These are phyloP conservation scores for Camellia japonica DNA, from an alignment of 148 eudicot species.

Conservation along the genomic window DNA sequence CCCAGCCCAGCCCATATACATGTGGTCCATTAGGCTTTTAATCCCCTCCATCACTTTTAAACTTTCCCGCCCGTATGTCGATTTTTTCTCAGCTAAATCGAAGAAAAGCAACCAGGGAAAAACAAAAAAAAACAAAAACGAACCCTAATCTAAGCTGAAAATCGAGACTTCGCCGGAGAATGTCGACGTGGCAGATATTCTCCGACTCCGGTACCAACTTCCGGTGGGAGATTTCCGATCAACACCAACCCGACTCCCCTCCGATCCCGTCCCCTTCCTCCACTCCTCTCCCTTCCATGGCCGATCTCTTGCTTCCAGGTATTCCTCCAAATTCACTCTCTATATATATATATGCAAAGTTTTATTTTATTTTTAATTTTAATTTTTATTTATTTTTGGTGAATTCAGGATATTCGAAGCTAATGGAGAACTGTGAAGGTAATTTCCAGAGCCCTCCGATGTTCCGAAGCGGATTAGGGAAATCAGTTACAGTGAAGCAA, in stretches of 20 bases:
- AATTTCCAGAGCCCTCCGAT: slow-evolving; percentile 28
- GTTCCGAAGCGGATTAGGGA: slow-evolving; percentile 60
- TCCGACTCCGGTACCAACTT: slow-evolving; percentile 51
- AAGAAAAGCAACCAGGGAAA: too few relatives aligned
- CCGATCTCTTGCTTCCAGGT: slow-evolving; percentile 73
- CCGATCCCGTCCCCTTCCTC: slow-evolving; percentile 14
- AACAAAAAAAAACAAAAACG: too few relatives aligned
- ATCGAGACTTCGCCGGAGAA: slow-evolving; percentile 17
- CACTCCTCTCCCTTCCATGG: slow-evolving; percentile 58
- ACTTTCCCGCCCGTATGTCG: slow-evolving; percentile 15
- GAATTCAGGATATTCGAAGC: slow-evolving; percentile 44
- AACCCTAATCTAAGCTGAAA: slow-evolving; percentile 26
- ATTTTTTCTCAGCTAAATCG: neutral
- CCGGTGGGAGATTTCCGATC: slow-evolving; percentile 65
- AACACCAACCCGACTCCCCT: slow-evolving; percentile 14
- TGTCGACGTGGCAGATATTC: slow-evolving; percentile 71
- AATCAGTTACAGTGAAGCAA: slow-evolving; percentile 44
- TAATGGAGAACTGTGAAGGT: slow-evolving; percentile 30
- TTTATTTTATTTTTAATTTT: neutral
- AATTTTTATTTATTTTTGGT: neutral
- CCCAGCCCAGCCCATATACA: neutral
- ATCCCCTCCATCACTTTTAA: neutral
- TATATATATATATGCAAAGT: neutral
- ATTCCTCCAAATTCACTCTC: neutral
- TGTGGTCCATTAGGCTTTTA: neutral